Conservation (phyloP, 768 basidiomycete genomes). For the Cubamyces sp. region DNA sequence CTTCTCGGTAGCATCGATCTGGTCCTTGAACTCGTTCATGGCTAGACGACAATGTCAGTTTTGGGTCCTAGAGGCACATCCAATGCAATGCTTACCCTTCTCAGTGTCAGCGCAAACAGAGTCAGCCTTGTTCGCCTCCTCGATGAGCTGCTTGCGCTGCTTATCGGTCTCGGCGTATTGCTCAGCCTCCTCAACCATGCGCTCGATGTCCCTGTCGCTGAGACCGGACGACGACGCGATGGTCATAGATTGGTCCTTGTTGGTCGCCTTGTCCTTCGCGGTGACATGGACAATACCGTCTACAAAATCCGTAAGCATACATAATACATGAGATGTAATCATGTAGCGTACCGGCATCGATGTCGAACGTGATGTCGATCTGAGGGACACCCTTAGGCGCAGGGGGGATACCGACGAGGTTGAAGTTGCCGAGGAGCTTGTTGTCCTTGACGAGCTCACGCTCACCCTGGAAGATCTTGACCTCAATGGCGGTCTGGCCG, state of each 20-base stretch:
- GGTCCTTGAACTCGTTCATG: conserved; percentile 97
- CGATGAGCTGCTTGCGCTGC: conserved; percentile 83
- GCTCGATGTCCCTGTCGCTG: conserved; percentile 94
- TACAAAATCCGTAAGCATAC: conserved; percentile 32
- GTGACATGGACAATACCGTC: conserved; percentile 97
- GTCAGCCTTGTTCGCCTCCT: conserved; percentile 96
- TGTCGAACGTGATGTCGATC: conserved; percentile 91
- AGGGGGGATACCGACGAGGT: conserved; percentile 95
- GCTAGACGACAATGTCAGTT: conserved; percentile 48
- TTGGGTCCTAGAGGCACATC: background rate
- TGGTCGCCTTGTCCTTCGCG: conserved; percentile 92
- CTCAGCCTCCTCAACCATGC: conserved; percentile 95
- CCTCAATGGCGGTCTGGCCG: conserved; percentile 99
- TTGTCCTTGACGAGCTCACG: conserved; percentile 98
- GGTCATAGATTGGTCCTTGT: conserved; percentile 94
- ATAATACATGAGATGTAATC: background rate
- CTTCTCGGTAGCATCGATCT: conserved; percentile 89
- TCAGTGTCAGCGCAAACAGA: conserved; percentile 94
- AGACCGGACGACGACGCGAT: conserved; percentile 98
- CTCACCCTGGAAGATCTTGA: conserved; percentile 99
- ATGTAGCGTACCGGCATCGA: conserved; percentile 77
- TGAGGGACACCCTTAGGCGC: conserved; percentile 78
- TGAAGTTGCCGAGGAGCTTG: conserved; percentile 99
- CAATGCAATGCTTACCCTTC: conserved; percentile 64
- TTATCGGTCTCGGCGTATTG: conserved; percentile 94